Evolutionary conservation across 139 green algal genomes (phyloP).

Genomic region (Chlamydomonas applanata): DNA sequence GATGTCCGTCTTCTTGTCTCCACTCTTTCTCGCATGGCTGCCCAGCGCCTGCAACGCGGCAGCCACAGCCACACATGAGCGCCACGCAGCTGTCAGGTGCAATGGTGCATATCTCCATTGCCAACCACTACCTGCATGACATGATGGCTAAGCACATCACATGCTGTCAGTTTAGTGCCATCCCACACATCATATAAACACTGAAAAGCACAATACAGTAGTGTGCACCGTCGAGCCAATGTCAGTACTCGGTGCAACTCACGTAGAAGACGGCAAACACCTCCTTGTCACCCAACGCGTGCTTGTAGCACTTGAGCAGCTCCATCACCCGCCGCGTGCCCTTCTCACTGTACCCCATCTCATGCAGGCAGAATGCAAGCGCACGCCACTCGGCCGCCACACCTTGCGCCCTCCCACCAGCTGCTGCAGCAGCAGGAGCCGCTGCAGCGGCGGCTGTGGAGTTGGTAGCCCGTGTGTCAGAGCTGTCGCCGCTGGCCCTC

Average conservation of each 20-base stretch:
- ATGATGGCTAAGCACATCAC: no score
- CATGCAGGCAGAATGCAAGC: constrained; percentile 82
- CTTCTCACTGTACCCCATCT: constrained; percentile 82
- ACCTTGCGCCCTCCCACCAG: background rate
- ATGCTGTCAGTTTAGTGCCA: no score
- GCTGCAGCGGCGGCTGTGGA: background rate
- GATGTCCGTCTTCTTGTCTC: constrained; percentile 20
- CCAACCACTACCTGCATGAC: no score
- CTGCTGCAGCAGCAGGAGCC: background rate
- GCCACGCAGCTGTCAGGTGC: no score
- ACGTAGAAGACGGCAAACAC: constrained; percentile 48
- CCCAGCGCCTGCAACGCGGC: constrained; percentile 2
- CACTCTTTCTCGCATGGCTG: constrained; percentile 5
- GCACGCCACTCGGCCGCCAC: constrained; percentile 62
- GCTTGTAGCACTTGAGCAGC: constrained; percentile 71
- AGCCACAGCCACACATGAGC: no score
- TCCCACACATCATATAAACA: background rate
- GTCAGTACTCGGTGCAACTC: background rate
- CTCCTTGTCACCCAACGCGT: constrained; percentile 68
- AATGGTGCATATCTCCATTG: no score
- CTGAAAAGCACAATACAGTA: background rate
- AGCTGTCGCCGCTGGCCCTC: background rate
- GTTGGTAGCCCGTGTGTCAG: background rate
- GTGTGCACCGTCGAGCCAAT: background rate
- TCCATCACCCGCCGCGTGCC: constrained; percentile 75